Conservation (phyloP, 208 protist genomes). For the Borovskyia barvae region DNA sequence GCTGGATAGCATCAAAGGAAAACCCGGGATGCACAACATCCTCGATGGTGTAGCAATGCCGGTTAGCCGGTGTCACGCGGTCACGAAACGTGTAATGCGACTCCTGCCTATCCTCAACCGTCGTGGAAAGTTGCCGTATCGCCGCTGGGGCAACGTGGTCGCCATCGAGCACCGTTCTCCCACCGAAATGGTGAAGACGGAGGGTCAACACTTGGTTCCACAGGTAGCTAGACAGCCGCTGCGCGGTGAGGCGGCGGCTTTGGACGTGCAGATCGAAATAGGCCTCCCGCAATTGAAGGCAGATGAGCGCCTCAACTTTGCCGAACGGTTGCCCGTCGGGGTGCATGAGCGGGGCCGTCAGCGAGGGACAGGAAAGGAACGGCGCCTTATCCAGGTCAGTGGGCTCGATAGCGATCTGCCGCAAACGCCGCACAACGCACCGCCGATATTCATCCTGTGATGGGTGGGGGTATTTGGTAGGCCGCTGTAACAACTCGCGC, state of each 20-base stretch:
- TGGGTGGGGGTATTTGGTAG: constrained; percentile 75
- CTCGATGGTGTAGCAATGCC: constrained; percentile 42
- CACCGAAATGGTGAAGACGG: constrained; percentile 64
- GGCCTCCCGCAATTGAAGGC: constrained; percentile 63
- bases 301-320: constrained; percentile 43
- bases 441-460: constrained; percentile 82
- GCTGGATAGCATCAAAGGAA: constrained; percentile 67
- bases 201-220: constrained; percentile 87
- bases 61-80: constrained; percentile 38
- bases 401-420: constrained; percentile 61
- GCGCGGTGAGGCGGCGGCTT: constrained; percentile 67
- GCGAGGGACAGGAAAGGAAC: constrained; percentile 59
- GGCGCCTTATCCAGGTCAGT: constrained; percentile 68
- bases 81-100: constrained; percentile 38
- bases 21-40: constrained; percentile 86
- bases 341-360: constrained; percentile 35
- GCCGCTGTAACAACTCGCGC: constrained; percentile 81
- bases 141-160: constrained; percentile 55
- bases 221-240: constrained; percentile 77
- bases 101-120: constrained; percentile 37
- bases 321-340: constrained; percentile 14
- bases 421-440: constrained; percentile 70
- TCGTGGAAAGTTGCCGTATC: constrained; percentile 29
- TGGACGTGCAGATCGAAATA: constrained; percentile 71
- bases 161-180: constrained; percentile 49